Base-by-base conservation (phyloP, 73 alveolate species). In the Paramecium sexaurelia region DNA sequence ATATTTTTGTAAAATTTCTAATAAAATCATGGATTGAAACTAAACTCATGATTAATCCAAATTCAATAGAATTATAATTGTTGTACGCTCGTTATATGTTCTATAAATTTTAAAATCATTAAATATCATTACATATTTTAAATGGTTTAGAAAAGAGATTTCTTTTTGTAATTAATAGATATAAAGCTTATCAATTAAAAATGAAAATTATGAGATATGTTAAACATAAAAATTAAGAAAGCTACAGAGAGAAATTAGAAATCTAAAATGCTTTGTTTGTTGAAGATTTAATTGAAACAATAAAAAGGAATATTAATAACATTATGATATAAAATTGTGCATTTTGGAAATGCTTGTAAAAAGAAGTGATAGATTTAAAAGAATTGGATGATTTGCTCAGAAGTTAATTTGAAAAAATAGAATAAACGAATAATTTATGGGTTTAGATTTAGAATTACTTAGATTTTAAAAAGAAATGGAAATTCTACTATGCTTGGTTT, bases 401-500 rank as follows among this genome's bases (percentile, higher is more conserved):
- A 37, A 39, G 26, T 29, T 47, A 71, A 19, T 86, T 55, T 61
- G 85, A 67, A 13, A 33, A 61, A 39, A 39, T 86, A 15, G 87
- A 86, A 55, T 33, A 22, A 8, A 37, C 85, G 4, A 86, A 86
- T 55, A 61, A 86, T 39, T 35, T 86, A 32, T 86, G 93, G 93
- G 55, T 61, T 3, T n/a, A 55, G 20, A 61, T 55, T 27, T 17
- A 39, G 37, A 55, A 86, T 22, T 86, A 86, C 29, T 67, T 86
- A 20, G 93, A 86, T 36, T 61, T 55, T 47, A 86, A 75, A 15
- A 86, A 86, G 19, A 86, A 86, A 61, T 86, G 93, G 93, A 86
- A 75, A 86, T 86, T 86, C 29, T 86, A 86, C 20, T 86, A 86
- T 66, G 83, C 87, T 35, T 86, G 93, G 93, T 86, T 61, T 37